phyloP scores from a whole-genome alignment of 1,139 yeast genomes.

The Candida sojae region DNA sequence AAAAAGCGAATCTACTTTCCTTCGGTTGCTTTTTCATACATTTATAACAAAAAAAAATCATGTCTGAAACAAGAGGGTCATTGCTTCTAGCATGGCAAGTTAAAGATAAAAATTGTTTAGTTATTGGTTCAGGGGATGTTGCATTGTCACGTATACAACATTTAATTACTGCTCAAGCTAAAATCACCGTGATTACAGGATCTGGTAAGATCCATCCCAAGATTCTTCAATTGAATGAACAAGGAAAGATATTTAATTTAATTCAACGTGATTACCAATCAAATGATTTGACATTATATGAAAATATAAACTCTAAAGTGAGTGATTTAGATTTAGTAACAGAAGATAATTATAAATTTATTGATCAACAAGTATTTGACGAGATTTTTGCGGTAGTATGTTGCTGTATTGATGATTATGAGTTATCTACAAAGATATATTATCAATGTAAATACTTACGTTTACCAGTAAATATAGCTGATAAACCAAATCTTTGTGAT shows the following conservation, averaged over 20 bases:
- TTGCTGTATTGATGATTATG: constrained; percentile 76
- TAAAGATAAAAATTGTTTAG: constrained; percentile 61
- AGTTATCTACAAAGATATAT: constrained; percentile 58
- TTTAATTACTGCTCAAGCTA: constrained; percentile 68
- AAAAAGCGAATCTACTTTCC: not conserved
- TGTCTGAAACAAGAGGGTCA: constrained; percentile 45
- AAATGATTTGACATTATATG: constrained; percentile 53
- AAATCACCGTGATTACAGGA: constrained; percentile 68
- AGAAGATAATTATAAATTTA: constrained; percentile 28
- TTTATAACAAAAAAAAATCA: not conserved
- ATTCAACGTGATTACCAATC: constrained; percentile 42
- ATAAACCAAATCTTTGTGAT: constrained; percentile 80
- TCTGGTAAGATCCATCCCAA: constrained; percentile 42
- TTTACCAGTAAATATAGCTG: constrained; percentile 81
- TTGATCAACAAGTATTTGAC: constrained; percentile 34
- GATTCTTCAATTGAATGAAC: constrained; percentile 33
- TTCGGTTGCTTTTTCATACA: no score
- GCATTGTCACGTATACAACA: constrained; percentile 72
- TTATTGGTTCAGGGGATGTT: constrained; percentile 83
- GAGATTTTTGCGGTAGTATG: constrained; percentile 64
- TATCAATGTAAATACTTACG: constrained; percentile 54
- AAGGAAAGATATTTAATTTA: constrained; percentile 47
- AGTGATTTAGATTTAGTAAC: constrained; percentile 22
- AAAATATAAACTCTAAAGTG: constrained; percentile 17
- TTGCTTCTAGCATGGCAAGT: constrained; percentile 76